These are phyloP conservation scores for Sphaerulina vaccinii DNA, from an alignment of 2,329 filamentous ascomycete species.

Conservation along the genomic window DNA sequence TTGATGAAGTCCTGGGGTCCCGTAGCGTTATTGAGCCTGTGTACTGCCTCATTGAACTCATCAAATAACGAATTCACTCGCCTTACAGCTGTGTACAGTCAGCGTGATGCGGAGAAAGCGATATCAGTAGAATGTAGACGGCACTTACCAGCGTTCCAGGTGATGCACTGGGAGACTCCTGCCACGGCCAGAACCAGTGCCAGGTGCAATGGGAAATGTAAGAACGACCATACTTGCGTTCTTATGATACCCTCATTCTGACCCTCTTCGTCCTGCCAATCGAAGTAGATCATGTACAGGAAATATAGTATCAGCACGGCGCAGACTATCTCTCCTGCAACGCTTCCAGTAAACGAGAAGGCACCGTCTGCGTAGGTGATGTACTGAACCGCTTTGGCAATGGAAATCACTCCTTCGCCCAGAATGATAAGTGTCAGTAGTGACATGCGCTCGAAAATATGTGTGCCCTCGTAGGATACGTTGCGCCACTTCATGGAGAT, in stretches of 20 bases:
- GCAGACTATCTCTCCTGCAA: slow-evolving; percentile 38
- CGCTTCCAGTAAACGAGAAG: slow-evolving; percentile 24
- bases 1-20: not conserved
- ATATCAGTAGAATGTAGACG: too few relatives aligned
- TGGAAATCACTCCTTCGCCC: slow-evolving; percentile 42
- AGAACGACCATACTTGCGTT: slow-evolving; percentile 29
- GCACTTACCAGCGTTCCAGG: slow-evolving; percentile 36
- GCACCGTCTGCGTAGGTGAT: slow-evolving; percentile 33
- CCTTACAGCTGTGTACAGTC: too few relatives aligned
- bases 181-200: slow-evolving; percentile 21
- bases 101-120: too few relatives aligned
- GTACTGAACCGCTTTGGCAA: slow-evolving; percentile 37
- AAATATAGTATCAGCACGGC: slow-evolving; percentile 37
- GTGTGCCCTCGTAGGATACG: slow-evolving; percentile 41
- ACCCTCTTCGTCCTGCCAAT: slow-evolving; percentile 25
- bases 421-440: slow-evolving; percentile 42
- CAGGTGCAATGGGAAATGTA: slow-evolving; percentile 31
- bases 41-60: too few relatives aligned
- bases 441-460: slow-evolving; percentile 41
- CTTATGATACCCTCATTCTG: slow-evolving; percentile 29
- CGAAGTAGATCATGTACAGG: slow-evolving; percentile 32
- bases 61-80: too few relatives aligned
- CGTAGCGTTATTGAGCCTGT: too few relatives aligned
- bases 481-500: slow-evolving; percentile 37
- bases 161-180: slow-evolving; percentile 36